Percentiles rank a stretch among this genome's conserved stretches.
phyloP scores from a whole-genome alignment of 139 green algal genomes.

The Microglena sp. region DNA sequence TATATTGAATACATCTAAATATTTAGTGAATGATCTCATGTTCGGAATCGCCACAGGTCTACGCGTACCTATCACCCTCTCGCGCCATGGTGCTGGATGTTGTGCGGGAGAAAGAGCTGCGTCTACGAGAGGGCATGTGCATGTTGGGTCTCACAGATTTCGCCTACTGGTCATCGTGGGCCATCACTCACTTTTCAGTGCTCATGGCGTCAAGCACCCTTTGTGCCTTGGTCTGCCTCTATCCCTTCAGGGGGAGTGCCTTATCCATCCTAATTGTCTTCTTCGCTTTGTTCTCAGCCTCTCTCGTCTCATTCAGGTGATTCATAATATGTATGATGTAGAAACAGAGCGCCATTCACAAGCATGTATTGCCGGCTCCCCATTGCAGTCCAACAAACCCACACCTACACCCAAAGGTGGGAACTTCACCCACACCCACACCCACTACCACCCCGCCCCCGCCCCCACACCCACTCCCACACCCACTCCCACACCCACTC shows the following conservation, averaged over 20 bases:
- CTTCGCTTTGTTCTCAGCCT: no score
- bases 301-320: no score
- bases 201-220: constrained; percentile 44
- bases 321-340: no score
- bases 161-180: constrained; percentile 62
- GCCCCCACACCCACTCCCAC: not conserved
- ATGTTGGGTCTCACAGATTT: constrained; percentile 50
- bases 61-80: constrained; percentile 49
- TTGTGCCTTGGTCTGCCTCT: constrained; percentile 42
- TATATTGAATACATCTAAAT: no score
- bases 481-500: no score
- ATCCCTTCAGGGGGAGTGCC: no score
- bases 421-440: not conserved
- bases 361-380: no score
- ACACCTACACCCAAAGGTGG: not conserved
- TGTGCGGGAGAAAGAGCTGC: constrained; percentile 71
- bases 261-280: no score
- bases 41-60: no score
- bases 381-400: not conserved
- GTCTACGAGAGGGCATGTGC: constrained; percentile 68
- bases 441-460: not conserved
- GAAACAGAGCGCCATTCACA: constrained; percentile 18
- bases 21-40: no score
- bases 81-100: constrained; percentile 43
- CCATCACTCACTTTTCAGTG: constrained; percentile 46